Conservation (phyloP, 768 basidiomycete genomes). For the Auriscalpium microsporum region DNA sequence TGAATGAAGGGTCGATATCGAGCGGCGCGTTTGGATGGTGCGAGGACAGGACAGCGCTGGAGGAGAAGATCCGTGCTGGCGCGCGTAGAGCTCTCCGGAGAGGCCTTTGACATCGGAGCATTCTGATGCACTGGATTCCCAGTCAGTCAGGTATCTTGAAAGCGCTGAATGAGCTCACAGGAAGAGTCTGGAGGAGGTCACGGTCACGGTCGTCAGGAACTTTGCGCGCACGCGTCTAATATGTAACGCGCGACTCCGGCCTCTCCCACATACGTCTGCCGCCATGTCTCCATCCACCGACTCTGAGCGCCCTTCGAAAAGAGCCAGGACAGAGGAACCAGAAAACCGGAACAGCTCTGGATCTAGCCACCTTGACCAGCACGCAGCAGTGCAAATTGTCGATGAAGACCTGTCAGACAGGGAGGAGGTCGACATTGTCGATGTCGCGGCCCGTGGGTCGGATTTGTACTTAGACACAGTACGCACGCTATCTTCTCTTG, state of each 20-base stretch:
- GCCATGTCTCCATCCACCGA: neutral
- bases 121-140: neutral
- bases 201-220: neutral
- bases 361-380: neutral
- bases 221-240: neutral
- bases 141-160: too few species aligned
- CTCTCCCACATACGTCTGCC: too few species aligned
- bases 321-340: neutral
- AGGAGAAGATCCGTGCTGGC: constrained; percentile 19
- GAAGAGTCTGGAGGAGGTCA: neutral
- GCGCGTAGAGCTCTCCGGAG: constrained; percentile 1
- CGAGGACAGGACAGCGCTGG: constrained; percentile 23
- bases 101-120: constrained; percentile 4
- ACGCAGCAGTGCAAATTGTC: neutral
- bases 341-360: neutral
- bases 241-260: too few species aligned
- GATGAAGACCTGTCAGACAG: neutral
- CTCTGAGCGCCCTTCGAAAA: neutral
- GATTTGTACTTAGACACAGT: constrained; percentile 95
- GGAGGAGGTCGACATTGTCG: constrained; percentile 17
- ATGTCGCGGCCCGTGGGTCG: constrained; percentile 39
- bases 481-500: constrained; percentile 25
- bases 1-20: constrained; percentile 58
- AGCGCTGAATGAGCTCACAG: too few species aligned
- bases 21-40: constrained; percentile 50